Percentiles rank a stretch among this genome's conserved stretches.
These are phyloP conservation scores for Yamagishiella unicocca DNA, from an alignment of 139 green algal species.

Conservation along the genomic window DNA sequence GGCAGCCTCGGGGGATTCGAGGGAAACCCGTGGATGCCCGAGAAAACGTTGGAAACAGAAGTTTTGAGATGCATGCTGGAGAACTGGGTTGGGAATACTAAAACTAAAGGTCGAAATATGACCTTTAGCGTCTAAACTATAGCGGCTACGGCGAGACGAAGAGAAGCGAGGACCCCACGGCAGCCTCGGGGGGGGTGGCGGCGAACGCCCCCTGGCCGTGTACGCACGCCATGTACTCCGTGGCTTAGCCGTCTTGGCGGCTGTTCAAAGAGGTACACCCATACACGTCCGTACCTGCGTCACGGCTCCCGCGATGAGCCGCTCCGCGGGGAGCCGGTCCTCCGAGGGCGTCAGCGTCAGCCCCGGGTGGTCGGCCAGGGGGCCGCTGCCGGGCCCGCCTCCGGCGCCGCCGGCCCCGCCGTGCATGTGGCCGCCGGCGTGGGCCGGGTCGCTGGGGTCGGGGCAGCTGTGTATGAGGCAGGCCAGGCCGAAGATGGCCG, in stretches of 20 bases:
- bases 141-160: too few relatives aligned
- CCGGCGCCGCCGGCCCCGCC: background rate
- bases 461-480: constrained; percentile 76
- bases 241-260: background rate
- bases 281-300: constrained; percentile 37
- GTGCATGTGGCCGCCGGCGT: background rate
- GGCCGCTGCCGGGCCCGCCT: background rate
- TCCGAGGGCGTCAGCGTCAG: constrained; percentile 54
- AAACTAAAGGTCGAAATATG: background rate
- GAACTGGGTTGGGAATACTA: too few relatives aligned
- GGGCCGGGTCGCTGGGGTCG: constrained; percentile 7
- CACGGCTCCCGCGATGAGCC: constrained; percentile 64
- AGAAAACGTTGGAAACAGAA: too few relatives aligned
- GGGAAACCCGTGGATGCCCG: too few relatives aligned
- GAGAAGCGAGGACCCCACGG: too few relatives aligned
- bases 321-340: constrained; percentile 63
- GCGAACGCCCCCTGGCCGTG: background rate
- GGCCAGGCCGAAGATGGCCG: constrained; percentile 89
- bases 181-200: too few relatives aligned
- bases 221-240: background rate
- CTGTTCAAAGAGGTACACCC: background rate
- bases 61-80: too few relatives aligned
- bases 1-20: too few relatives aligned
- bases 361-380: background rate
- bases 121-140: background rate